Evolutionary conservation across 108 stramenopile genomes (phyloP).

Genomic region (Parietichytrium sp.): DNA sequence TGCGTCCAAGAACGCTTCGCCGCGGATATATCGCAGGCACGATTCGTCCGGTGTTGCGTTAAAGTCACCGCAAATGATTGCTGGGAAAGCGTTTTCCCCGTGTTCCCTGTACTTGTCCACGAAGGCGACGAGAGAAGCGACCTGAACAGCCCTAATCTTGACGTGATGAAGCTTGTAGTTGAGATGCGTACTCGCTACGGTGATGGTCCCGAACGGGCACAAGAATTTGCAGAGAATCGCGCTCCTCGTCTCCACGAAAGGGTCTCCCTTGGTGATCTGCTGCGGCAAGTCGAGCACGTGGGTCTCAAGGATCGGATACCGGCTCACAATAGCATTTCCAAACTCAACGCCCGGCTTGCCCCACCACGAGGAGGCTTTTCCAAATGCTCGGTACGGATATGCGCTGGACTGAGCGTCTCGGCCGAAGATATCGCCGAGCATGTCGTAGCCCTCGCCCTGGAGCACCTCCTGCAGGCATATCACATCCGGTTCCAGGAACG

Average conservation of each 20-base stretch:
- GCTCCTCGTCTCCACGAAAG: background rate
- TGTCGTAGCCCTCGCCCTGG: background rate
- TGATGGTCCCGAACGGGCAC: background rate
- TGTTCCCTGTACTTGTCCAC: background rate
- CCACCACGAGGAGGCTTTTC: slow-evolving; percentile 7
- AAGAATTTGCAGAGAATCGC: background rate
- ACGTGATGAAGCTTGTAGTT: slow-evolving; percentile 6
- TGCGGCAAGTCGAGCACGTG: background rate
- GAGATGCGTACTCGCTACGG: background rate
- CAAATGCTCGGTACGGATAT: background rate
- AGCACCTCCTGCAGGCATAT: slow-evolving; percentile 15
- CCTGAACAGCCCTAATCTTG: background rate
- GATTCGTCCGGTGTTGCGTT: slow-evolving; percentile 22
- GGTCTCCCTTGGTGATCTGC: background rate
- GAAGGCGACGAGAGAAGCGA: background rate
- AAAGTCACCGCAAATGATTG: background rate
- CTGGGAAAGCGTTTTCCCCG: background rate
- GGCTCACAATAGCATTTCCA: background rate
- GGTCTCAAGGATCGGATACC: background rate
- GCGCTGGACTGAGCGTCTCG: background rate
- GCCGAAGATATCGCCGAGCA: slow-evolving; percentile 26
- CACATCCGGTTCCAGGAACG: background rate
- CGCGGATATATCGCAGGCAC: slow-evolving; percentile 10
- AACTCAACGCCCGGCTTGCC: background rate
- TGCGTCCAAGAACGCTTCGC: background rate